Base-by-base conservation (phyloP, 2,329 filamentous ascomycete genomes). In the Phaeomoniella chlamydospora region DNA sequence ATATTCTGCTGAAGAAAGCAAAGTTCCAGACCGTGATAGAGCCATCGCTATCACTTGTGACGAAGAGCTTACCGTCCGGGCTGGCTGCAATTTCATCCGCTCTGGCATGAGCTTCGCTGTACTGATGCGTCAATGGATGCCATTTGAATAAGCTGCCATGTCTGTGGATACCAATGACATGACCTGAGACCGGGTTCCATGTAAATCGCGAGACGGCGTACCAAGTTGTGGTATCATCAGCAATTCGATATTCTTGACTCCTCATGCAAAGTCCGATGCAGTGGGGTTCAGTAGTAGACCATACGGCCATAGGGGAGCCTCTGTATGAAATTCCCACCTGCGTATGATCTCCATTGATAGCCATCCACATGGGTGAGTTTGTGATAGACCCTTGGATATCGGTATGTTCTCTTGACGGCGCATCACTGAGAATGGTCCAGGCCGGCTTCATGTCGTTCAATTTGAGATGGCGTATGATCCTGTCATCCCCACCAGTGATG, bases 81-180 rank as follows among this genome's bases (percentile, higher is more conserved):
- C 48, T 52, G 4, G 41, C 29, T 4, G 36, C 38, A 39, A 53
- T 40, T 26, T 45, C 42, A 18, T 39, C 39, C 15, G 46, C 40
- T 13, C 41, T 38, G 13, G 47, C 38, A 26, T 48, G 19, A 29
- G 39, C 35, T 37, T 44, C 50, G n/a, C 50, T 42, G 11, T 40
- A 35, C 13, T 53, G 44, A 29, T 45, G 46, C 4, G 50, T 46
- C 15, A 53, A 46, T 4, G 52, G 51, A 33, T 49, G 38, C 56
- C 54, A 59, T 41, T 53, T 57, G 40, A 61, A 59, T 3, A 62
- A 33, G 5, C 44, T 30, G 0, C 55, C 56, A 35, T 51, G 52
- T 12, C 47, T 44, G 33, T 53, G 49, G 4, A 57, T 26, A 3
- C 56, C 57, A 5, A 58, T 32, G 3, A 60, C 29, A 33, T 55